Base-by-base conservation (phyloP, 2,329 filamentous ascomycete genomes). In the Aspergillus sojae region DNA sequence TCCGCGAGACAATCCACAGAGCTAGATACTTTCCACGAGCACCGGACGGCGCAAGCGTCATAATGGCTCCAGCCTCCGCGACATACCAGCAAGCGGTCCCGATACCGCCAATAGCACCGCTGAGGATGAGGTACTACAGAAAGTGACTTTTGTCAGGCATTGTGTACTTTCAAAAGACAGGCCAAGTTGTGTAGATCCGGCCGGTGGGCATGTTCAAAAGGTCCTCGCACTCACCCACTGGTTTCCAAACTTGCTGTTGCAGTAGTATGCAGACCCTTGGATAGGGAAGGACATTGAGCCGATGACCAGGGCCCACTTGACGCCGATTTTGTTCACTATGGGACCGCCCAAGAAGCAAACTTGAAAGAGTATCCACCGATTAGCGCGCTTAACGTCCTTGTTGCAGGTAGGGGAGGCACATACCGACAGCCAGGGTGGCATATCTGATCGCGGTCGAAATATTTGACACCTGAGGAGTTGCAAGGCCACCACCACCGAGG, bases 81-180 rank as follows among this genome's bases (percentile, higher is more conserved):
- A 83, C 81, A 62, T 83, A 84, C 81, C 81, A 83, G 48, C 79
- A 81, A 1, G 80, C 81, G 7, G 77, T 80, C 5, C 79, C 79
- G 11, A 79, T 71, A 2, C 78, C 79, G 16, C 72, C 74, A 43
- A 80, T 70, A 56, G 75, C 75, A 45, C 77, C 77, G 10, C 77
- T 76, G 7, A 80, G 69, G 53, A 80, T 78, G n/a, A 80, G 76
- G 57, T 79, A 80, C 78, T 78, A 9, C 10, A 45, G 6, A 5
- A 23, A 58, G 12, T 21, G 19, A 30, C n/a, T 23, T 36, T 5
- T 12, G 52, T 54, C 52, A 54, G 30, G 19, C 6, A 54, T 23
- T 30, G 6, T 16, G 7, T 23, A 21, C 12, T 54, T 34, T 3
- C 10, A 16, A 23, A n/a, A 1, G 2, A 16, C 6, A 34, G 52